Conservation (phyloP, 2,329 filamentous ascomycete species). For the Tolypocladium ophioglossoides region DNA sequence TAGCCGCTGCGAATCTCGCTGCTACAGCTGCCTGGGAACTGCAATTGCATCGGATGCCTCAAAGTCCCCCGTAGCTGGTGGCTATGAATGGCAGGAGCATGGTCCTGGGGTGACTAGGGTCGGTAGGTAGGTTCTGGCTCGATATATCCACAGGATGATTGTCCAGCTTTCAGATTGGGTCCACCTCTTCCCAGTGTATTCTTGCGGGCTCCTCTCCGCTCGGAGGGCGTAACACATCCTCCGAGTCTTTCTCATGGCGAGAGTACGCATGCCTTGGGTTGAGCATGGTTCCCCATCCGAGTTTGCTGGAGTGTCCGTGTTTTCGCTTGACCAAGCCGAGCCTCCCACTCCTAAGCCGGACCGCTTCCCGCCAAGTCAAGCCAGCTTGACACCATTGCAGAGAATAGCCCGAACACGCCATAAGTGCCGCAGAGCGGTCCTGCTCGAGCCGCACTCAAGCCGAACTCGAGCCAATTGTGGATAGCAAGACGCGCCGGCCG, state of each 20-base stretch:
- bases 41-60: constrained; percentile 27
- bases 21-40: constrained; percentile 40
- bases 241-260: neutral
- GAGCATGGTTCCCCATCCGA: constrained; percentile 3
- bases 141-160: constrained; percentile 16
- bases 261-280: neutral
- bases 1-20: constrained; percentile 43
- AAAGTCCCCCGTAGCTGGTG: constrained; percentile 34
- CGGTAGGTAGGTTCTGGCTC: constrained; percentile 16
- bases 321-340: constrained; percentile 11
- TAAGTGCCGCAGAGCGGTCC: neutral
- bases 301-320: constrained; percentile 10
- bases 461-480: neutral
- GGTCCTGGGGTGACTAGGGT: constrained; percentile 21
- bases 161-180: constrained; percentile 4
- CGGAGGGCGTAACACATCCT: neutral
- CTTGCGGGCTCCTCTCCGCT: neutral
- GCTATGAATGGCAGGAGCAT: constrained; percentile 31
- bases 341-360: constrained; percentile 13
- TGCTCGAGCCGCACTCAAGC: neutral
- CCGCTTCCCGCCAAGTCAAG: constrained; percentile 13
- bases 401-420: neutral
- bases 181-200: neutral
- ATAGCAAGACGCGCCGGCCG: neutral
- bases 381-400: neutral